Evolutionary conservation across 805 yeast genomes (phyloP).

Genomic region (Wickerhamomyces bisporus): DNA sequence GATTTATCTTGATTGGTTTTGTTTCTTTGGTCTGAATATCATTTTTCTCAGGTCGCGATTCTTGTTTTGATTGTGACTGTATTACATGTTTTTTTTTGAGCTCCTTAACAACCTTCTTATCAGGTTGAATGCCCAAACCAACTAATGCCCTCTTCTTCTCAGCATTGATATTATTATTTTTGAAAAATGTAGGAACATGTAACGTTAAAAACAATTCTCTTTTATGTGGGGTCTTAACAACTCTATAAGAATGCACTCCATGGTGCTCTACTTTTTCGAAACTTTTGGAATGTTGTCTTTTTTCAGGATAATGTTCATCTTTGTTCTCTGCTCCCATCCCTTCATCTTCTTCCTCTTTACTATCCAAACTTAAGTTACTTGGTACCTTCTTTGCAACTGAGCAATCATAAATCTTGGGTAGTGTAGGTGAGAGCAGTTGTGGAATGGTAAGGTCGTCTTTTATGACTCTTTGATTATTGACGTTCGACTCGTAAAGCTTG

Average conservation of each 20-base stretch:
- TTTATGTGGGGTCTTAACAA: constrained; percentile 1
- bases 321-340: not conserved
- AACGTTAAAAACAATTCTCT: constrained; percentile 7
- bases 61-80: not conserved
- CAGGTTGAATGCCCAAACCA: constrained; percentile 3
- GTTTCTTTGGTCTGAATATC: too few species aligned
- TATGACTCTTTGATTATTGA: not conserved
- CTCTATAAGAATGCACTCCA: constrained; percentile 9
- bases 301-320: constrained; percentile 1
- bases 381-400: constrained; percentile 3
- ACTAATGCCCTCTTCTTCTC: not conserved
- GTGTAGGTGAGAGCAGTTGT: constrained; percentile 17
- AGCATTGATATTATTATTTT: constrained; percentile 3
- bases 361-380: not conserved
- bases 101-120: too few species aligned
- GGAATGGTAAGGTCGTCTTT: constrained; percentile 5
- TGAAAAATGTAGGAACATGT: constrained; percentile 13
- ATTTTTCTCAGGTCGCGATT: too few species aligned
- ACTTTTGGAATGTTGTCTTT: constrained; percentile 3
- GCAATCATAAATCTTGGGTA: constrained; percentile 10
- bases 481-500: not conserved
- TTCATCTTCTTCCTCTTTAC: not conserved
- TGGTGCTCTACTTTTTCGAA: constrained; percentile 8
- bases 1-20: not conserved
- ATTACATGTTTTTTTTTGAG: not conserved